Base-by-base conservation (phyloP, 2,329 filamentous ascomycete genomes). In the Sclerotinia minor region DNA sequence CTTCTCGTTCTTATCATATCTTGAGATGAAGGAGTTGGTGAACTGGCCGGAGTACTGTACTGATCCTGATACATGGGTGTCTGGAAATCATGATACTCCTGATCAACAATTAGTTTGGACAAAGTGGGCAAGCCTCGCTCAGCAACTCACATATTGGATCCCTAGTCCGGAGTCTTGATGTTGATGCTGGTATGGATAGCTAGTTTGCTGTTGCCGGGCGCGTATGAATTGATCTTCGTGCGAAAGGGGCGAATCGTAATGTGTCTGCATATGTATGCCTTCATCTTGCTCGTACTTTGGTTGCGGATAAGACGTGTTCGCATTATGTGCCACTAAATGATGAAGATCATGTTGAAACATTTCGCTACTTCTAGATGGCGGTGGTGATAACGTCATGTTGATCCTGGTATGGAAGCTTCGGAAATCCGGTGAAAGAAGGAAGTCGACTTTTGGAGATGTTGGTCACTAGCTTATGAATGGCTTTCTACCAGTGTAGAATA, bases 41-140 rank as follows among this genome's bases (percentile, higher is more conserved):
- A 86, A 64, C 80, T 82, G 38, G 82, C 83, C 0, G 83, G 83
- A 8, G 83, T 85, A 73, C 78, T 81, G 73, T 84, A 84, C 47
- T 79, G 78, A 70, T 81, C 77, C 59, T 73, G 69, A 49, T 72
- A 74, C 50, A 72, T 64, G 35, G 70, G 52, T 29, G 45, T 52
- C 35, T 72, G 71, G 41, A 69, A 71, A 13, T 72, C 69, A 24
- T 61, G 67, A 29, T 65, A 64, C 44, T 72, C 71, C 44, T 65
- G 67, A 54, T 76, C 74, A 72, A 76, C 64, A 24, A 53, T 59
- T 45, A 45, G 58, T 65, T 74, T 59, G 73, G 70, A 71, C 4
- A 17, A 41, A 29, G 11, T 54, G 64, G 49, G 26, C n/a, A 49
- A 44, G 52, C 21, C 29, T 35, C 24, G 17, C 21, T 38, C 44